These are phyloP conservation scores for Phlebopus sp. DNA, from an alignment of 1,284 basidiomycete species.

Conservation along the genomic window DNA sequence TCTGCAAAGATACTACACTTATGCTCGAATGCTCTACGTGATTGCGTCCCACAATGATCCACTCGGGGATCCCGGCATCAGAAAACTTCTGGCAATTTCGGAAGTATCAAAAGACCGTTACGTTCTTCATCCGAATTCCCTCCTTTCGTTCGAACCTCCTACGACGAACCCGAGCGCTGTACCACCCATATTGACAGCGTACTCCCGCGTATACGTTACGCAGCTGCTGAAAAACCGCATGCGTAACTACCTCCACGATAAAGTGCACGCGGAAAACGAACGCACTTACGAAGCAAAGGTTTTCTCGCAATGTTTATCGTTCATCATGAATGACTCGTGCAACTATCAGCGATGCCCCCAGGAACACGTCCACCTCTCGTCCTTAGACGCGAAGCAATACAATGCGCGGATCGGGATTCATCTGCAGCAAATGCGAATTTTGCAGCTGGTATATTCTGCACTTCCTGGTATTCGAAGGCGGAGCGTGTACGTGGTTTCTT, in stretches of 20 bases:
- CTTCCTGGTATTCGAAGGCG: constrained; percentile 12
- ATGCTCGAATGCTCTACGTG: neutral
- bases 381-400: constrained; percentile 34
- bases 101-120: neutral
- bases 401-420: constrained; percentile 41
- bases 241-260: constrained; percentile 25
- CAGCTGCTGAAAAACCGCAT: constrained; percentile 23
- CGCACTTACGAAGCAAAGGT: constrained; percentile 30
- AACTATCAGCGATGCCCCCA: constrained; percentile 35
- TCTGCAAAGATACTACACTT: neutral
- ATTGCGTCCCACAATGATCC: constrained; percentile 1
- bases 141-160: neutral
- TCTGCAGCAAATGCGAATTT: constrained; percentile 48
- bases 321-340: constrained; percentile 35
- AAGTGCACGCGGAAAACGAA: constrained; percentile 36
- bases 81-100: constrained; percentile 1
- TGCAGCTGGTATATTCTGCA: constrained; percentile 30
- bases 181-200: neutral
- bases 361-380: constrained; percentile 33
- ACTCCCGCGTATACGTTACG: constrained; percentile 12
- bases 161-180: too few species aligned
- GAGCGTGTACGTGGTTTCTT: constrained; percentile 18
- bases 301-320: constrained; percentile 42
- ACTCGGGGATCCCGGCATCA: neutral
- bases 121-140: neutral